Evolutionary conservation across 2,329 filamentous ascomycete genomes (phyloP).

Genomic region (Niveomyces coronatus): DNA sequence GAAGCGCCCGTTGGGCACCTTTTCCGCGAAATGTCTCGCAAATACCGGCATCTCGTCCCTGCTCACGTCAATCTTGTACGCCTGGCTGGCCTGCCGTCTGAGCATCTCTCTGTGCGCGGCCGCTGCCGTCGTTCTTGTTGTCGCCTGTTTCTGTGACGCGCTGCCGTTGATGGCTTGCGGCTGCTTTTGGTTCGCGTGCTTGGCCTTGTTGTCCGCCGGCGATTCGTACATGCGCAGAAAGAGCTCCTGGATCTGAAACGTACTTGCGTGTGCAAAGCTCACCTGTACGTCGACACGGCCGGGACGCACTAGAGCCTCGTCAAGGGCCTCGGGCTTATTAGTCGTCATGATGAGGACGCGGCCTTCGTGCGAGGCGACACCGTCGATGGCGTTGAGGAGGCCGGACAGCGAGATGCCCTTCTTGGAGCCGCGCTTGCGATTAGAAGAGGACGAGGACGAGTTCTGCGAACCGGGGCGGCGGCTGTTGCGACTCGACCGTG

Average conservation of each 20-base stretch:
- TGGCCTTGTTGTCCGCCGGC: constrained; percentile 14
- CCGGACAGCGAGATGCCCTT: constrained; percentile 62
- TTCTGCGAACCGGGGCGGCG: constrained; percentile 9
- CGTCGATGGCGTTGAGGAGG: constrained; percentile 74
- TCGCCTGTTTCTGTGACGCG: constrained; percentile 3
- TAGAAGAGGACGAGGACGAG: constrained; percentile 12
- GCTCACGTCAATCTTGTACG: constrained; percentile 22
- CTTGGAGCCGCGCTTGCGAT: constrained; percentile 12
- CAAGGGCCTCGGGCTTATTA: constrained; percentile 63
- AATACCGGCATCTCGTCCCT: constrained; percentile 32
- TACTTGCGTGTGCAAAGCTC: constrained; percentile 48
- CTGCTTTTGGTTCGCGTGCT: constrained; percentile 6
- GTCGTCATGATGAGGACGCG: constrained; percentile 75
- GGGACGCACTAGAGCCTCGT: constrained; percentile 63
- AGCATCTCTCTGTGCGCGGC: constrained; percentile 5
- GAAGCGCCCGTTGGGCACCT: constrained; percentile 42
- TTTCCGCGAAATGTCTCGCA: constrained; percentile 37
- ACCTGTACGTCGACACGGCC: constrained; percentile 64
- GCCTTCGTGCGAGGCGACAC: constrained; percentile 69
- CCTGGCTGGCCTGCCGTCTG: constrained; percentile 11
- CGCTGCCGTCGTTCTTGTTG: neutral
- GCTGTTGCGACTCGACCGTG: constrained; percentile 6
- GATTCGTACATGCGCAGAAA: constrained; percentile 52
- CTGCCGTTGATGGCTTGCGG: too few species aligned
- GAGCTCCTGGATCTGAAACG: constrained; percentile 43